Base-by-base conservation (phyloP, 177 flowering plant genomes). In the Vitis hybrid region DNA sequence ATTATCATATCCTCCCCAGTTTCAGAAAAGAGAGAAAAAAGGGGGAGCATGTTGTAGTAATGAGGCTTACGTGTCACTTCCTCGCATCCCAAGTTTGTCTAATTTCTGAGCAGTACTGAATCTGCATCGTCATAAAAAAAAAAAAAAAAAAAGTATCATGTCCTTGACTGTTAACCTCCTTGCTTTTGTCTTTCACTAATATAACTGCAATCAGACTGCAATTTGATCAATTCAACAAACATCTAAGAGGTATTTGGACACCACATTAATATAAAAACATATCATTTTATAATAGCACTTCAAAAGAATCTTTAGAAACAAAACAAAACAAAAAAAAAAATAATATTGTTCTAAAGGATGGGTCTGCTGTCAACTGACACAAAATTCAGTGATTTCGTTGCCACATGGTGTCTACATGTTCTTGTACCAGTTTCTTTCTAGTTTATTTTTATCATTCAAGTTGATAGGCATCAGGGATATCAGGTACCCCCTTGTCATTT, bases 21-120 rank as follows among this genome's bases (percentile, higher is more conserved):
- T 17, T 67, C 26, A 64, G 72, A 32, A 15, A 51, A 15, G 39
- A n/a, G n/a, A 54, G 55, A 34, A 18, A 49, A 49, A 50, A 48
- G 51, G 57, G 19, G 64, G 10, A 14, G 26, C 26, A 56, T 6
- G 30, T 72, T 5, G 13, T 23, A 52, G 66, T 45, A 64, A 19
- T 23, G 70, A 70, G 23, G 77, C 95, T 56, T 88, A 96, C 98
- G 97, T 96, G 75, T 92, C 98, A 89, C 98, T 94, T 84, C 99
- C 98, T 63, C 98, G 86, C 97, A 96, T 96, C 65, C 99, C 99
- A 69, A 96, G 93, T 74, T 96, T 96, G 89, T 96, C 99, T 65
- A 96, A 76, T 75, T 96, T 96, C 80, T 96, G 98, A 57, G 99
- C 98, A 66, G 97, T 96, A 68, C 89, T 86, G 80, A 94, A 96